phyloP scores from a whole-genome alignment of 1,139 yeast species.

The Ogataea hybrid region DNA sequence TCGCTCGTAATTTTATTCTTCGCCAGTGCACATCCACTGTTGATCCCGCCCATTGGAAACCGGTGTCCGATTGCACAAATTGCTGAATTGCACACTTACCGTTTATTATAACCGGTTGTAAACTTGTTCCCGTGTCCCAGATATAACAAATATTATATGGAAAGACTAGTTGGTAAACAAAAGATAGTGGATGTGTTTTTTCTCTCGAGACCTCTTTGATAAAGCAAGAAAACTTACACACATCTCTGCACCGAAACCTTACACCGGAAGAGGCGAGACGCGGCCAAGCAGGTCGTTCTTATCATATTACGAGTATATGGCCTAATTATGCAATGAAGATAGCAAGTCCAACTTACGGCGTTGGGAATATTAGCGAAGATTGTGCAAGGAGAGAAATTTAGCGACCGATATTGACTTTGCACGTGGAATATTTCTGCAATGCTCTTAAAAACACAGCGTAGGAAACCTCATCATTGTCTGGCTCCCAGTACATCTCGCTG shows the following conservation, averaged over 20 bases:
- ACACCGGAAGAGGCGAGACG: background rate
- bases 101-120: slow-evolving; percentile 10
- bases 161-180: slow-evolving; percentile 10
- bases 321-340: slow-evolving; percentile 6
- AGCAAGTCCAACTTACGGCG: slow-evolving; percentile 2
- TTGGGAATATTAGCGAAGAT: slow-evolving; percentile 2
- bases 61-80: background rate
- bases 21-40: background rate
- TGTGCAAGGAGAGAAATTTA: slow-evolving; percentile 4
- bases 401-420: slow-evolving; percentile 82
- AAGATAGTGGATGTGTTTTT: slow-evolving; percentile 13
- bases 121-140: slow-evolving; percentile 9
- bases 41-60: background rate
- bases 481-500: slow-evolving; percentile 88
- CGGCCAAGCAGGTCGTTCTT: background rate
- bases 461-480: slow-evolving; percentile 73
- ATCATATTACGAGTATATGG: slow-evolving; percentile 1
- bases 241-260: slow-evolving; percentile 7
- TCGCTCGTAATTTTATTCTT: background rate
- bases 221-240: slow-evolving; percentile 3
- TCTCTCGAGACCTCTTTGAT: slow-evolving; percentile 12
- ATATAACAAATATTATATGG: slow-evolving; percentile 7
- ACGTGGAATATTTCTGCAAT: slow-evolving; percentile 70
- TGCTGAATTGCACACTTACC: slow-evolving; percentile 4
- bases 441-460: slow-evolving; percentile 88